A percentile compares a stretch with the other conserved stretches of the same genome.
These are phyloP conservation scores for Colletotrichum lentis DNA, from an alignment of 2,329 filamentous ascomycete genomes.

Conservation along the genomic window DNA sequence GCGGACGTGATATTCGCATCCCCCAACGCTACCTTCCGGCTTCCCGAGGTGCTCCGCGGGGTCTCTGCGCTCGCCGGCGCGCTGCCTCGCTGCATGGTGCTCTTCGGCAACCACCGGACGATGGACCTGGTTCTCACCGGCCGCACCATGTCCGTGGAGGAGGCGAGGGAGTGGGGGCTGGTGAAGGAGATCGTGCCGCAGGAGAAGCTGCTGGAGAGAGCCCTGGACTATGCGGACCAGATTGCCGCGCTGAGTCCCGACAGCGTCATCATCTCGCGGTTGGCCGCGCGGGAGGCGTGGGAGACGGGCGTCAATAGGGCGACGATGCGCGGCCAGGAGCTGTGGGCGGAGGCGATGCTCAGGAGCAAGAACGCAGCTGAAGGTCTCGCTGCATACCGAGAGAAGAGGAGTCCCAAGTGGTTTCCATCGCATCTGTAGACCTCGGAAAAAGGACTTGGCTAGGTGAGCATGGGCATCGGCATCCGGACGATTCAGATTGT, in stretches of 20 bases:
- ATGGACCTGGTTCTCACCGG: conserved; percentile 48
- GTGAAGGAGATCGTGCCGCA: conserved; percentile 45
- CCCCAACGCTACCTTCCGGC: conserved; percentile 59
- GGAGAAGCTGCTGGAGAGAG: conserved; percentile 44
- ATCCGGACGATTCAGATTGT: background rate
- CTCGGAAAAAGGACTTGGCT: no score
- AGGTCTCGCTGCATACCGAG: conserved; percentile 44
- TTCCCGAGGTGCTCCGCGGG: conserved; percentile 67
- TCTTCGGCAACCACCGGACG: conserved; percentile 47
- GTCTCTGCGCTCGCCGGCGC: conserved; percentile 66
- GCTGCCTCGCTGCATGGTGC: conserved; percentile 56
- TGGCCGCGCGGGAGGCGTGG: conserved; percentile 47
- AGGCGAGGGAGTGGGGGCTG: conserved; percentile 46
- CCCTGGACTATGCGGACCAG: conserved; percentile 44
- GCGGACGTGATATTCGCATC: conserved; percentile 67
- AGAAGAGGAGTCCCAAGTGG: conserved; percentile 46
- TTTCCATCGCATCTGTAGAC: conserved; percentile 42
- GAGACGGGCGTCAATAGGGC: conserved; percentile 47
- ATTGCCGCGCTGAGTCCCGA: conserved; percentile 47
- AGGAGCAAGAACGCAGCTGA: conserved; percentile 44
- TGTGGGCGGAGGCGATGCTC: conserved; percentile 45
- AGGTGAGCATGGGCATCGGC: background rate
- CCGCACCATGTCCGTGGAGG: conserved; percentile 41
- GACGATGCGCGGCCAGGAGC: conserved; percentile 47
- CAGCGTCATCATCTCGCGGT: conserved; percentile 46